phyloP scores from a whole-genome alignment of 345 rosid species.

The Citrus trifoliata region DNA sequence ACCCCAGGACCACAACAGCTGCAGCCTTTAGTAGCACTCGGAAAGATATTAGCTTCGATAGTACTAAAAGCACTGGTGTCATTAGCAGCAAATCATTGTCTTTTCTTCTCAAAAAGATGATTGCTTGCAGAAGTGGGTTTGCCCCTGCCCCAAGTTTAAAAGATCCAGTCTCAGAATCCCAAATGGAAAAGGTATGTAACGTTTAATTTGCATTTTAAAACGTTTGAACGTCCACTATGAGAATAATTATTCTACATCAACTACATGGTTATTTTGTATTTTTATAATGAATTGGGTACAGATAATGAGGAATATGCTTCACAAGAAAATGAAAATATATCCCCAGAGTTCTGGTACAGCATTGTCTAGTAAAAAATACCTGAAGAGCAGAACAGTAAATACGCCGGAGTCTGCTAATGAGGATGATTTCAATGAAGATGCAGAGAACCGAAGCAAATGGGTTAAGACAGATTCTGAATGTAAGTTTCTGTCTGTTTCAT shows the following conservation, averaged over 20 bases:
- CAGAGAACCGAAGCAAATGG: constrained; percentile 58
- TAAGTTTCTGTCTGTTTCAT: constrained; percentile 25
- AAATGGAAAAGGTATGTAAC: constrained; percentile 58
- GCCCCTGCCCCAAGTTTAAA: constrained; percentile 43
- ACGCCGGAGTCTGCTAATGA: constrained; percentile 18
- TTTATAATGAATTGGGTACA: constrained; percentile 6
- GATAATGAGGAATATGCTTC: constrained; percentile 62
- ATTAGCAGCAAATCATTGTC: constrained; percentile 50
- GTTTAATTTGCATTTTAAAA: background rate
- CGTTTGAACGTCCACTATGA: background rate
- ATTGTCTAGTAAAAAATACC: constrained; percentile 31
- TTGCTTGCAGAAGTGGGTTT: constrained; percentile 61
- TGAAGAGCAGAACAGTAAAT: constrained; percentile 27
- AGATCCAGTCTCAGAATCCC: constrained; percentile 54
- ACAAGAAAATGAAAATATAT: constrained; percentile 77
- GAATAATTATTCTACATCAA: too few relatives aligned
- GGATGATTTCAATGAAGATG: constrained; percentile 33
- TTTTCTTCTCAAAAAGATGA: constrained; percentile 64
- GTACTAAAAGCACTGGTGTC: constrained; percentile 2
- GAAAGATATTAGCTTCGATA: constrained; percentile 25
- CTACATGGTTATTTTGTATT: background rate
- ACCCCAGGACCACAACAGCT: constrained; percentile 1
- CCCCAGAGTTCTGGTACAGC: constrained; percentile 46
- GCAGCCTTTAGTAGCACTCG: constrained; percentile 10
- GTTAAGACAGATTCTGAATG: constrained; percentile 87